A percentile compares a stretch with the other conserved stretches of the same genome.
These are phyloP conservation scores for Metrosideros polymorpha DNA, from an alignment of 441 rosid species.

Conservation along the genomic window DNA sequence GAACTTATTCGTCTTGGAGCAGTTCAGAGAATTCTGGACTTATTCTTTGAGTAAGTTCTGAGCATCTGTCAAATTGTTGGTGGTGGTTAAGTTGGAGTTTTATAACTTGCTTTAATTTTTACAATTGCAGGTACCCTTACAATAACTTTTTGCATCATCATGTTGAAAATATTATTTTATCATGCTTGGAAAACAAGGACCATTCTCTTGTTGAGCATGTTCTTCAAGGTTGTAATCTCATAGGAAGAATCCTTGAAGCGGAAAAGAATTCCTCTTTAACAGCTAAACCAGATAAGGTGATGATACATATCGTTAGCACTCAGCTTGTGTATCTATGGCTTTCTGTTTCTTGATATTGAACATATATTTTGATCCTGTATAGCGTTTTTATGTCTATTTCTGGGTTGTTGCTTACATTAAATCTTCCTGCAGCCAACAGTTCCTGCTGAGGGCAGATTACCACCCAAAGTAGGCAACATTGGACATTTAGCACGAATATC, in stretches of 20 bases:
- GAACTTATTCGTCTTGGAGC: conserved; percentile 74
- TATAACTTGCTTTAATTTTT: conserved; percentile 5
- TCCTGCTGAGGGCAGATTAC: conserved; percentile 54
- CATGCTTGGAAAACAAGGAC: conserved; percentile 83
- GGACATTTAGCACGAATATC: conserved; percentile 89
- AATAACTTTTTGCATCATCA: conserved; percentile 95
- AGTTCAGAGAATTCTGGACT: conserved; percentile 52
- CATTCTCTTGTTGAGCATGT: conserved; percentile 55
- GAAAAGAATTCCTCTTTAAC: conserved; percentile 46
- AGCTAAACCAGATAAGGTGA: conserved; percentile 15
- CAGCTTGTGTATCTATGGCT: neutral
- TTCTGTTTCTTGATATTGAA: neutral
- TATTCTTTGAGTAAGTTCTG: conserved; percentile 72
- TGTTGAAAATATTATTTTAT: conserved; percentile 66
- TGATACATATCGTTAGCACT: neutral
- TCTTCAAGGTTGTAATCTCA: conserved; percentile 64
- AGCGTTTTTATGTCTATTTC: neutral
- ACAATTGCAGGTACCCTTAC: conserved; percentile 87
- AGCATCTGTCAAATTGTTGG: neutral
- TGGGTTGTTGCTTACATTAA: neutral
- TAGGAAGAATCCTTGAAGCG: conserved; percentile 67
- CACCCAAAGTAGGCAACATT: conserved; percentile 75
- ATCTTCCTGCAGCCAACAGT: conserved; percentile 55
- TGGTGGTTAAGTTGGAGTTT: neutral
- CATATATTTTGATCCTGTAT: neutral